Base-by-base conservation (phyloP, 2,329 filamentous ascomycete species). In the Orbilia blumenaviensis region DNA sequence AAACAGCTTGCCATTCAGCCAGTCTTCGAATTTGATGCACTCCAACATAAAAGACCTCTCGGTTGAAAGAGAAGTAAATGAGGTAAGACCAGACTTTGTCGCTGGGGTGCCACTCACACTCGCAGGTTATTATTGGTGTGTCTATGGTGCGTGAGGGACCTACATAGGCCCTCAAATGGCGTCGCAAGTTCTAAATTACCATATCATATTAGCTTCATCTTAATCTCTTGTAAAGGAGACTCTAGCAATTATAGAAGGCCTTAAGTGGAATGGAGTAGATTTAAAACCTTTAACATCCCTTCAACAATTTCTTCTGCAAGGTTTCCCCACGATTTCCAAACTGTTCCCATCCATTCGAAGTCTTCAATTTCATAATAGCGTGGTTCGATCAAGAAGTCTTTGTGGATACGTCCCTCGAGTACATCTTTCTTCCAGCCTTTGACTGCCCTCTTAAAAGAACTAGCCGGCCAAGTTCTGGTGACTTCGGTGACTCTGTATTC, bases 1-100 rank as follows among this genome's bases (percentile, higher is more conserved):
- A 44, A 54, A 63, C 56, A 32, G 66, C 66, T 6, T 10, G 10
- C 21, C 14, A 71, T 27, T 71, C 66, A 6, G 66, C 66, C 14
- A 71, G 5, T 23, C 23, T 36, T 21, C 56, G 66, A 2, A 5
- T 44, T 21, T 54, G 32, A 36, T 71, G 23, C 18, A 27, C 42
- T 23, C 27, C 41, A 12, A 50, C 27, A 7, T 29, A 36, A 10
- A 16, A 41, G 2, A 16, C n/a, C 25, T 18, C 36, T 6, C 25
- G 29, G 2, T 23, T 23, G 8, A 23, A 23, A 16, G 23, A 18
- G 36, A 48, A 21, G 2, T 6, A 14, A 4, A 69, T 61, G 0
- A 32, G 0, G 16, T 25, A 69, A 32, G 52, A 50, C 66, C 66
- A 69, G 7, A 41, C 25, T 12, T 29, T 27, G 18, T 38, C 27